Evolutionary conservation across 2,329 filamentous ascomycete species (phyloP).

Genomic region (Cryphonectria radicalis): DNA sequence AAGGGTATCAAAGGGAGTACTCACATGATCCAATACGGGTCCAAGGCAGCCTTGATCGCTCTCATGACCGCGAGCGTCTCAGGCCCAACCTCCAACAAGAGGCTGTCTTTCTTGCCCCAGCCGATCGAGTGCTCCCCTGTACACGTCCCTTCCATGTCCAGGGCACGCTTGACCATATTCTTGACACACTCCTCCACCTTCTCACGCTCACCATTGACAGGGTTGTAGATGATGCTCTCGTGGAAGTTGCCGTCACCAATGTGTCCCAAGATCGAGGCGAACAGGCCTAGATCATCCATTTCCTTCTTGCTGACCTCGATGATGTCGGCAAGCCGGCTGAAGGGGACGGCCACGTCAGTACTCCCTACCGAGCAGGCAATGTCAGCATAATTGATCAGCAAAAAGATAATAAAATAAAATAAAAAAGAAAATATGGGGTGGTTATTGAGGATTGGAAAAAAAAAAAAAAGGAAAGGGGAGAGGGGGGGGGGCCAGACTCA

Average conservation of each 20-base stretch:
- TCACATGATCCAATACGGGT: slow-evolving; percentile 80
- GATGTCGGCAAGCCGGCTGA: slow-evolving; percentile 74
- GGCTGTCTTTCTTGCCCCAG: slow-evolving; percentile 80
- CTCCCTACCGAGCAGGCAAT: slow-evolving; percentile 56
- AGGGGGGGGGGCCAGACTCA: slow-evolving; percentile 46
- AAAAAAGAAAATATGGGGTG: slow-evolving; percentile 26
- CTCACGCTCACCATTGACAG: slow-evolving; percentile 65
- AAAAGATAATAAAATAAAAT: no score
- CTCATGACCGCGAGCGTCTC: slow-evolving; percentile 86
- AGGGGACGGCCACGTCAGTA: slow-evolving; percentile 83
- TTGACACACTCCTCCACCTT: slow-evolving; percentile 83
- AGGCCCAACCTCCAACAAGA: slow-evolving; percentile 77
- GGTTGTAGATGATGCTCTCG: slow-evolving; percentile 87
- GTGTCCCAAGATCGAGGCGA: slow-evolving; percentile 86
- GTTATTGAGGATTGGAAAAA: no score
- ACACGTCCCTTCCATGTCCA: slow-evolving; percentile 94
- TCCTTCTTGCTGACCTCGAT: slow-evolving; percentile 86
- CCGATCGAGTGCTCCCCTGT: slow-evolving; percentile 89
- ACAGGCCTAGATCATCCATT: slow-evolving; percentile 82
- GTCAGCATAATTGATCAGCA: not conserved
- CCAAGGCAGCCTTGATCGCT: slow-evolving; percentile 78
- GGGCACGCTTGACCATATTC: slow-evolving; percentile 86
- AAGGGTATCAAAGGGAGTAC: slow-evolving; percentile 15
- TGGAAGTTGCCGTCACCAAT: slow-evolving; percentile 96
- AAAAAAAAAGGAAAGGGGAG: slow-evolving; percentile 26